Percentiles rank a stretch among this genome's conserved stretches.
These are phyloP conservation scores for Lachnellula suecica DNA, from an alignment of 2,329 filamentous ascomycete genomes.

Conservation along the genomic window DNA sequence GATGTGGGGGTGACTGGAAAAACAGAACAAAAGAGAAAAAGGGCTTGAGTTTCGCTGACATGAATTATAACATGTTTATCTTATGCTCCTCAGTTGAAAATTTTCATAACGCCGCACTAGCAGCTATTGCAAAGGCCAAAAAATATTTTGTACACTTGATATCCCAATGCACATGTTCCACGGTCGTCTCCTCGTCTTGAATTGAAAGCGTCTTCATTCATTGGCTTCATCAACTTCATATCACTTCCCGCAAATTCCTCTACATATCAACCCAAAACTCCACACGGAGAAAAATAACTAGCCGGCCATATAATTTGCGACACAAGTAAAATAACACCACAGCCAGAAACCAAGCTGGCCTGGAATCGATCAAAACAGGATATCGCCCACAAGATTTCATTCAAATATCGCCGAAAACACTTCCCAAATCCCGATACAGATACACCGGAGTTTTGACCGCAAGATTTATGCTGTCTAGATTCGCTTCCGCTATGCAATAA, in stretches of 20 bases:
- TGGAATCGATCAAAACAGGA: neutral
- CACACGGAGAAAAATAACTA: neutral
- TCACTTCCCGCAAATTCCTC: neutral
- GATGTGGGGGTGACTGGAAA: no score
- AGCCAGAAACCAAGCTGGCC: neutral
- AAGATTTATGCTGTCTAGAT: conserved; percentile 10
- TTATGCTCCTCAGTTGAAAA: no score
- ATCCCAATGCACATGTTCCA: neutral
- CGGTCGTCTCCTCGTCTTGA: neutral
- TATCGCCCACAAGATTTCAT: conserved; percentile 1
- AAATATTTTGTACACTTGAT: no score
- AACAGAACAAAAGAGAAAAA: no score
- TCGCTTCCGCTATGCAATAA: conserved; percentile 21
- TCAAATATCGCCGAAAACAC: conserved; percentile 8
- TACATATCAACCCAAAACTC: neutral
- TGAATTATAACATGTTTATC: no score
- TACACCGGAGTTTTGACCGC: conserved; percentile 4
- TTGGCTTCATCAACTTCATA: neutral
- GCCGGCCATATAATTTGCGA: neutral
- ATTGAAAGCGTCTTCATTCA: no score
- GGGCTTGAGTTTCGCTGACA: no score
- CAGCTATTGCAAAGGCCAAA: no score
- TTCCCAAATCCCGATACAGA: neutral
- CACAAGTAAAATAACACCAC: neutral
- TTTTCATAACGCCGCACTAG: no score